Percentiles rank a stretch among this genome's conserved stretches.
Evolutionary conservation across 768 basidiomycete genomes (phyloP).

Genomic region (Lactarius psammicola): DNA sequence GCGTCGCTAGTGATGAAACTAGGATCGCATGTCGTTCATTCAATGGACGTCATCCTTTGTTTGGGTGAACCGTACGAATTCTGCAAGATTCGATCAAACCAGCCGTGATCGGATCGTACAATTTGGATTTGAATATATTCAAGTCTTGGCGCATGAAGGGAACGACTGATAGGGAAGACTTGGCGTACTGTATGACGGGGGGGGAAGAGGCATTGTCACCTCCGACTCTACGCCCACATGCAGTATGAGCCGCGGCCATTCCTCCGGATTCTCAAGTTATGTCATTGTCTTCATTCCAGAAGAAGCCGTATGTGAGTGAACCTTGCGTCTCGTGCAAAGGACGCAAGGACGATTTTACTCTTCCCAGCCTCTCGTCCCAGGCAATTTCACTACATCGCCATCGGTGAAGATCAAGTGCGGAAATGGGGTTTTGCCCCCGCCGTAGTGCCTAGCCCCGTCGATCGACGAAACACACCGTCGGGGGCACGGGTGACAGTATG

Average conservation of each 20-base stretch:
- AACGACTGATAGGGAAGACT: not conserved
- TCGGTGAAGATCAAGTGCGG: not conserved
- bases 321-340: not conserved
- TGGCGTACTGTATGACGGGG: not conserved
- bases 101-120: not conserved
- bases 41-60: not conserved
- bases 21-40: too few species aligned
- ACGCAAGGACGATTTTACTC: not conserved
- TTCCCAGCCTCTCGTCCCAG: not conserved
- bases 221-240: not conserved
- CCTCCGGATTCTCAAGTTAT: not conserved
- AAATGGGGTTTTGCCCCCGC: not conserved
- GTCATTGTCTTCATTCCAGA: not conserved
- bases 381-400: not conserved
- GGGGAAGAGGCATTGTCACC: not conserved
- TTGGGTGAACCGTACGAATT: not conserved
- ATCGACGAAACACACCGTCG: not conserved
- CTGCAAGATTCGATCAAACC: not conserved
- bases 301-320: not conserved
- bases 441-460: not conserved
- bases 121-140: not conserved
- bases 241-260: not conserved
- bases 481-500: not conserved
- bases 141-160: not conserved
- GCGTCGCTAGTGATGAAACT: too few species aligned